These are phyloP conservation scores for Metschnikowia continentalis DNA, from an alignment of 805 yeast species.

Conservation along the genomic window DNA sequence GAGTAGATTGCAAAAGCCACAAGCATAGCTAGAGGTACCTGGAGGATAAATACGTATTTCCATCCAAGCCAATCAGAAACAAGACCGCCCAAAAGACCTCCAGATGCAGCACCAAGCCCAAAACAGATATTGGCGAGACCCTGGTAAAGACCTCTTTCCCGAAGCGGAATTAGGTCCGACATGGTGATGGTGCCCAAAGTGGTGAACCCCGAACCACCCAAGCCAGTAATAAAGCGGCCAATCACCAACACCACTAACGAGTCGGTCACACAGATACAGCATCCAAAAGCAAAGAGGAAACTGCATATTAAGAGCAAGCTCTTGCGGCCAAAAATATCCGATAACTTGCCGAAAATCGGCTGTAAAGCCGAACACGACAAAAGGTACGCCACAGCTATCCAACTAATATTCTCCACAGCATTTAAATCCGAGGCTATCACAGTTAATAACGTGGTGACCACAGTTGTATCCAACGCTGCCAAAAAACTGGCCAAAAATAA, in stretches of 20 bases:
- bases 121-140: constrained; percentile 75
- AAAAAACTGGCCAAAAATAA: constrained; percentile 44
- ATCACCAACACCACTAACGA: constrained; percentile 45
- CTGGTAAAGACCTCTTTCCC: constrained; percentile 77
- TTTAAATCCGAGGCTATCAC: constrained; percentile 67
- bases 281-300: constrained; percentile 51
- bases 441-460: constrained; percentile 61
- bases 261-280: constrained; percentile 52
- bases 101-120: constrained; percentile 60
- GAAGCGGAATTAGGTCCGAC: constrained; percentile 70
- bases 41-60: constrained; percentile 37
- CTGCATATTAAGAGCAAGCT: constrained; percentile 49
- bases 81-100: constrained; percentile 49
- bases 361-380: constrained; percentile 69
- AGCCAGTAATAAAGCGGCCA: constrained; percentile 73
- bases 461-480: constrained; percentile 64
- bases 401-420: constrained; percentile 57
- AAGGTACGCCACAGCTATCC: constrained; percentile 72
- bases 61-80: constrained; percentile 55
- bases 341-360: constrained; percentile 66
- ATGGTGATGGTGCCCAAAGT: constrained; percentile 71
- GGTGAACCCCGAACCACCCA: constrained; percentile 89
- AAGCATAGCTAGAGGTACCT: constrained; percentile 41
- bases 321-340: constrained; percentile 70
- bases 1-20: constrained; percentile 36